These are phyloP conservation scores for Aaosphaeria arxii DNA, from an alignment of 2,329 filamentous ascomycete genomes.

Conservation along the genomic window DNA sequence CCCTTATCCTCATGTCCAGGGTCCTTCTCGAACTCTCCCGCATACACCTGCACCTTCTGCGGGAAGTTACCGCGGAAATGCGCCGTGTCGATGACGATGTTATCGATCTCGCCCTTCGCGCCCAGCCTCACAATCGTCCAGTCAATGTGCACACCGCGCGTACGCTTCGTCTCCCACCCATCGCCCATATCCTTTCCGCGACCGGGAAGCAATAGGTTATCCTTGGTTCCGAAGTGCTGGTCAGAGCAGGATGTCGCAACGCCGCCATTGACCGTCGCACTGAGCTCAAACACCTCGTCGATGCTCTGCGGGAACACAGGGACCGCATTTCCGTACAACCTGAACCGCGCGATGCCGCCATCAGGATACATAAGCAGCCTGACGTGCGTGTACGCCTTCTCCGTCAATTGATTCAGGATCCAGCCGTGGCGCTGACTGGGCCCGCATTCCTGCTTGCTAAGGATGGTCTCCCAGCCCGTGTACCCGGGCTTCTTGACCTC, in stretches of 20 bases:
- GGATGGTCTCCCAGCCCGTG: slow-evolving; percentile 65
- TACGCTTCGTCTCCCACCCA: slow-evolving; percentile 81
- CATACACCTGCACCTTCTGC: slow-evolving; percentile 66
- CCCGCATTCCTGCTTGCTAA: slow-evolving; percentile 68
- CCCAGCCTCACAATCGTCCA: slow-evolving; percentile 79
- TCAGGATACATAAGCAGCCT: slow-evolving; percentile 83
- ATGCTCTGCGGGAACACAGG: slow-evolving; percentile 70
- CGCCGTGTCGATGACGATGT: slow-evolving; percentile 73
- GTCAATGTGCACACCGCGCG: slow-evolving; percentile 70
- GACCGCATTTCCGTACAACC: slow-evolving; percentile 72
- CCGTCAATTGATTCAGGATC: slow-evolving; percentile 56
- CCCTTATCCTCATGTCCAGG: slow-evolving; percentile 55
- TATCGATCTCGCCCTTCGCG: slow-evolving; percentile 61
- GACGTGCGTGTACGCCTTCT: slow-evolving; percentile 74
- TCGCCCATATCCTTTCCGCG: slow-evolving; percentile 83
- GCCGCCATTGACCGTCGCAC: slow-evolving; percentile 74
- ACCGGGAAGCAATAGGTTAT: slow-evolving; percentile 76
- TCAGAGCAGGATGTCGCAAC: slow-evolving; percentile 75
- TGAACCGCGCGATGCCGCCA: slow-evolving; percentile 77
- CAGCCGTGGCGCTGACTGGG: slow-evolving; percentile 72
- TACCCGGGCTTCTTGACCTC: slow-evolving; percentile 51
- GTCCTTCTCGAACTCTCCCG: slow-evolving; percentile 57
- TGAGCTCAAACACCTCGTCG: slow-evolving; percentile 68
- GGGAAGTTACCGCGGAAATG: slow-evolving; percentile 84
- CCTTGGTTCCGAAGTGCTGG: slow-evolving; percentile 79